Evolutionary conservation across 495 filamentous ascomycete genomes (phyloP), one percentile per base, ranked within the genome.

Genomic region (Neurospora discreta): DNA sequence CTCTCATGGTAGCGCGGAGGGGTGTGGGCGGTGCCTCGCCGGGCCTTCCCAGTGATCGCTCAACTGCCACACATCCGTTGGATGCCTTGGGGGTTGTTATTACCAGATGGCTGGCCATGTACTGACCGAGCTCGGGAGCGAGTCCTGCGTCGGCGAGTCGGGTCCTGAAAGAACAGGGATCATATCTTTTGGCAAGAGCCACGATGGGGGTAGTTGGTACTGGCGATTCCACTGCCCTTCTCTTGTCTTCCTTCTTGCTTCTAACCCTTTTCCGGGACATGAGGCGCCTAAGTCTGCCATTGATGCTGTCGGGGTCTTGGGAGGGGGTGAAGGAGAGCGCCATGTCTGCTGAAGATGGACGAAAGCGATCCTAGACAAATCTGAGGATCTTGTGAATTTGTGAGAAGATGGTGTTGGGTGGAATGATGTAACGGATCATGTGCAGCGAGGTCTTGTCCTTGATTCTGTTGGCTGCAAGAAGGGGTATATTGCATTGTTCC

Each of bases 51-150:
- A 41, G 16, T 5, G 73, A 68, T 10, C 76, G 73, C 39, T 70
- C 70, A 42, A 78, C 60, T 10, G 71, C 72, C 39, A 78, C 58
- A 58, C 76, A 78, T 41, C 73, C 69, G 3, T 40, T 43, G 33
- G 30, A 77, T 68, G 23, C 67, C 71, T 16, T 71, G n/a, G 58
- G 8, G 10, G 16, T 68, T 69, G 44, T 23, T 13, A 11, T 39
- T 68, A 26, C 23, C 52, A 60, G 46, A 58, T 30, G 46, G 10
- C 3, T 65, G 52, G 52, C 52, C 52, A 36, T 26, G 26, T 71
- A 68, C 13, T 69, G 36, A 11, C 8, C n/a, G 10, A 72, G 13
- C 8, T 71, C 65, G 58, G 39, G 52, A 36, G 26, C 52, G 26
- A 65, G 16, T 8, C 43, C 68, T 15, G 67, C 10, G 40, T 72